A percentile compares a stretch with the other conserved stretches of the same genome.
These are phyloP conservation scores for Falciphora oryzae DNA, from an alignment of 2,329 filamentous ascomycete species.

Conservation along the genomic window DNA sequence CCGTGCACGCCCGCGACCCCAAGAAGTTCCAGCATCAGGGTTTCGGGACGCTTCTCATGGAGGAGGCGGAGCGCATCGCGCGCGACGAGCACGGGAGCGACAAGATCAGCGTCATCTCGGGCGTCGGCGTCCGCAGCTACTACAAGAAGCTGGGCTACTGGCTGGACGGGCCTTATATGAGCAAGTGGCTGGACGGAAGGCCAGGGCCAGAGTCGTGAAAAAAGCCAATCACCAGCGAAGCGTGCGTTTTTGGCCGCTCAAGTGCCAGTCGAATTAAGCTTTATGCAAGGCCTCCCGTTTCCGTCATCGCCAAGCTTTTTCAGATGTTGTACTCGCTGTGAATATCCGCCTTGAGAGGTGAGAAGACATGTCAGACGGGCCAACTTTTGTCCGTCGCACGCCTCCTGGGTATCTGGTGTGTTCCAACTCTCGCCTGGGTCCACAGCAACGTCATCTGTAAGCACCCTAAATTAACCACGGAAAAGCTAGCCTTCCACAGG, in stretches of 20 bases:
- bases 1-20: conserved; percentile 89
- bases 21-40: conserved; percentile 98
- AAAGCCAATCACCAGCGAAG: neutral
- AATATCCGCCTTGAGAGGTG: neutral
- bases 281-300: neutral
- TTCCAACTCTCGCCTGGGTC: too few relatives aligned
- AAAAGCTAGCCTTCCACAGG: too few relatives aligned
- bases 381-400: too few relatives aligned
- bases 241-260: too few relatives aligned
- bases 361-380: too few relatives aligned
- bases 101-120: conserved; percentile 97
- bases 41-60: conserved; percentile 94
- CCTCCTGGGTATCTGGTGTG: too few relatives aligned
- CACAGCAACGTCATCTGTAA: too few relatives aligned
- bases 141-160: conserved; percentile 90
- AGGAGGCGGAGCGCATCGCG: conserved; percentile 93
- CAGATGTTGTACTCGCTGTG: neutral
- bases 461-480: too few relatives aligned
- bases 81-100: conserved; percentile 87
- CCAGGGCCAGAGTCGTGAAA: conserved; percentile 17
- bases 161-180: conserved; percentile 85
- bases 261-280: neutral
- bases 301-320: neutral
- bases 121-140: conserved; percentile 91
- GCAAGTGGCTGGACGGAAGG: conserved; percentile 55